Conservation (phyloP, 2,329 filamentous ascomycete species). For the Neurospora crassa region DNA sequence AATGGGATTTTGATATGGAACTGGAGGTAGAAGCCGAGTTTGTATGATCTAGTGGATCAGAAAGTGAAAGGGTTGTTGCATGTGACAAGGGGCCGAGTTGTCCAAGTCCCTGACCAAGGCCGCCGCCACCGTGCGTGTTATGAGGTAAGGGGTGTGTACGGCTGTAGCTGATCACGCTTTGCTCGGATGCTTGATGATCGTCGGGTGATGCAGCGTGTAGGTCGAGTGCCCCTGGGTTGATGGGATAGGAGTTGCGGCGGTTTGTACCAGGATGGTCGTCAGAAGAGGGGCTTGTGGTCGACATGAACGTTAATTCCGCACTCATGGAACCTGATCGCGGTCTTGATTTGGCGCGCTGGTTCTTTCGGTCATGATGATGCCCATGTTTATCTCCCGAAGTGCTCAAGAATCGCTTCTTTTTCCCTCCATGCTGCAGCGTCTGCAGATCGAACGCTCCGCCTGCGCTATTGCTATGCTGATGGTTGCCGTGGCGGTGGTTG, state of each 20-base stretch:
- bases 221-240: not conserved
- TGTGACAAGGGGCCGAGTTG: not conserved
- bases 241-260: not conserved
- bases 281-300: not conserved
- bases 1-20: not conserved
- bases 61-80: too few relatives aligned
- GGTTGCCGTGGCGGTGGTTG: not conserved
- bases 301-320: fast-evolving
- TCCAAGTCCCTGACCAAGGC: not conserved
- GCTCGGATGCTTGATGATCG: not conserved
- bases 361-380: not conserved
- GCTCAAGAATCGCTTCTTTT: not conserved
- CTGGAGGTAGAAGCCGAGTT: not conserved
- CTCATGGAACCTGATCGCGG: not conserved
- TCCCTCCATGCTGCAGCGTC: not conserved
- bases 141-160: too few relatives aligned
- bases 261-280: not conserved
- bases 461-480: not conserved
- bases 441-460: not conserved
- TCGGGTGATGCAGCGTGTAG: not conserved
- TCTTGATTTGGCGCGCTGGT: not conserved
- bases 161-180: not conserved
- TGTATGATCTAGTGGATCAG: not conserved
- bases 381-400: not conserved
- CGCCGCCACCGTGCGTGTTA: too few relatives aligned